Base-by-base conservation (phyloP, 2,329 filamentous ascomycete genomes). In the Leptoxyphium fumago region DNA sequence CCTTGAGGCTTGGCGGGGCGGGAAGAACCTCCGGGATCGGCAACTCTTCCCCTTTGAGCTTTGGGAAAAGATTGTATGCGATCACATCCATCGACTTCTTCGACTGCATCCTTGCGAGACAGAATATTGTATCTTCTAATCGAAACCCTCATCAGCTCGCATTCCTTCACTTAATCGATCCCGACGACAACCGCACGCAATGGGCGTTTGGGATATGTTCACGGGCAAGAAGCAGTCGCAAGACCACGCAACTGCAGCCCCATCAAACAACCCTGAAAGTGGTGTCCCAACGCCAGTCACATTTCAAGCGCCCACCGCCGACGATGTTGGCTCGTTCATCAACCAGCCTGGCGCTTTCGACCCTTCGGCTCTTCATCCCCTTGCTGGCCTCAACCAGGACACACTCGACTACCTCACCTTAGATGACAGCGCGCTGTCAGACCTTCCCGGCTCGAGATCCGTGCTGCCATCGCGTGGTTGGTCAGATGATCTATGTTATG, bases 401-500 rank as follows among this genome's bases (percentile, higher is more conserved):
- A 84, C 84, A 1, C 80, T 98, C 57, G 91, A 98, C 64, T 98
- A 98, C 66, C 76, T 98, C 52, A 81, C 82, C 21, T 80, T 98
- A 59, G 91, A 98, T 67, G 93, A 98, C 62, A 84, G 86, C 41
- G 77, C 81, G 26, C 78, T 95, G 46, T 87, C 86, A 49, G 80
- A 93, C 58, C 75, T 94, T 15, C 87, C 88, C 41, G 88, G 87
- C 58, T 75, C 80, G 47, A 83, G 84, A 62, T 93, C 89, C 38
- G 82, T 88, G 44, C 76, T 98, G 44, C 91, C 93, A 38, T 95
- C 88, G 45, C 82, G 91, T 63, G 91, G 91, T 62, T 98, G 94
- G 79, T 94, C 88, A 48, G 91, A 98, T 62, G 91, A 98, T 64
- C 77, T 98, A 47, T 96, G 91, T 69, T 98, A 98, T 64, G 91